Evolutionary conservation across 2,329 filamentous ascomycete genomes (phyloP), one percentile per base, ranked within the genome.

Genomic region (Cordyceps tenuipes): DNA sequence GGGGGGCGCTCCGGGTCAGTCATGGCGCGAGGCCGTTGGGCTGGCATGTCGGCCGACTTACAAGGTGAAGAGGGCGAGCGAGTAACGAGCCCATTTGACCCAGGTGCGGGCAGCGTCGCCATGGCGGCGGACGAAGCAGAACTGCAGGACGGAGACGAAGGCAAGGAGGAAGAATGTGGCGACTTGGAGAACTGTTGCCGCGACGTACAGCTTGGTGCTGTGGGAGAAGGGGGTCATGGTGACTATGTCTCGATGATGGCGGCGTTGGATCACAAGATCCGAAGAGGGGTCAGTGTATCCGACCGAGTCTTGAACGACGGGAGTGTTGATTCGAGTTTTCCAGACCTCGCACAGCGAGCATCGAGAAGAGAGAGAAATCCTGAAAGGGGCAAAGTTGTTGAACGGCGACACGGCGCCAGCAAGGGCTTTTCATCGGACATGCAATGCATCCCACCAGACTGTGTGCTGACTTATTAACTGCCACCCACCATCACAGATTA

Each of bases 101-200:
- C 59, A 61, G 21, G 15, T 34, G 6, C 59, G 43, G 26, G 59
- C 59, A 3, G 53, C 53, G 39, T 61, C 59, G 39, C 53, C 41
- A 17, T 57, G 59, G n/a, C 59, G 52, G 3, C 59, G 59, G 19
- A 61, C 47, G 19, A 61, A 61, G 39, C 59, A 61, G 52, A 57
- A 57, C 4, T 57, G 59, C 39, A 56, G 19, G 15, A 61, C 48
- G 23, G 39, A n/a, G 15, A 61, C 41, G 6, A 61, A 2, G 6
- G 31, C 29, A 12, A 57, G n/a, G 21, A 52, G 10, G 17, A 57
- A 23, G n/a, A 61, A 43, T 0, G 59, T 52, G 29, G n/a, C 46
- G 2, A 61, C 29, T 10, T 57, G 26, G 31, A 61, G 50, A 8
- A 48, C 53, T 1, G 48, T 19, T 2, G 36, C 47, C 13, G 52